Percentiles rank a stretch among this genome's conserved stretches.
phyloP scores from a whole-genome alignment of 441 rosid genomes.

The Aleurites moluccanus region DNA sequence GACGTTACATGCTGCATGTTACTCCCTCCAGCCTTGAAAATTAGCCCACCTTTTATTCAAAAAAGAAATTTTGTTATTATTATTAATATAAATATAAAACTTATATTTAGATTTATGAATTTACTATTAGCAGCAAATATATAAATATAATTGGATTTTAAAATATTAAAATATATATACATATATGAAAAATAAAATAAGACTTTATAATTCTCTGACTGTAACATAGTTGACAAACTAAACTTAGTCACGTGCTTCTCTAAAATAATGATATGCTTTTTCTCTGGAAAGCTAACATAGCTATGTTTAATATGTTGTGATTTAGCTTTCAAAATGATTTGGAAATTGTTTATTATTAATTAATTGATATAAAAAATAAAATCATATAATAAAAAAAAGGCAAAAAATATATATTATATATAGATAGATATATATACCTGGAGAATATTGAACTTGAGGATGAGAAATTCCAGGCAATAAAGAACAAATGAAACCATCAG shows the following conservation, averaged over 20 bases:
- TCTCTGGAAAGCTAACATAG: constrained; percentile 4
- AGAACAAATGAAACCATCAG: constrained; percentile 88
- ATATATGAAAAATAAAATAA: too few relatives aligned
- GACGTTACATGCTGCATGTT: constrained; percentile 93
- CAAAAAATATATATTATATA: too few relatives aligned
- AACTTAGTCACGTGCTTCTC: constrained; percentile 16
- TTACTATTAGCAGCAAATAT: too few relatives aligned
- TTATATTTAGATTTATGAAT: too few relatives aligned
- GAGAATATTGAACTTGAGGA: constrained; percentile 93
- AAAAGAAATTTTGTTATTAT: too few relatives aligned
- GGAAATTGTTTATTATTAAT: constrained; percentile 5
- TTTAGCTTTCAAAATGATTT: constrained; percentile 16
- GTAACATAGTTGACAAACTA: constrained; percentile 10
- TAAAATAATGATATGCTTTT: background rate
- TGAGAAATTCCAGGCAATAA: constrained; percentile 84
- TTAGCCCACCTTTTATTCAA: constrained; percentile 58
- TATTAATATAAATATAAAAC: too few relatives aligned
- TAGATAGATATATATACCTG: constrained; percentile 43
- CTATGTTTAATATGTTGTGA: background rate
- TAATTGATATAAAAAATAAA: background rate
- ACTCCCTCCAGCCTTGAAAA: constrained; percentile 93
- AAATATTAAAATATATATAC: background rate
- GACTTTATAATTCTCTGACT: constrained; percentile 15
- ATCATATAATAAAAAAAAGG: background rate
- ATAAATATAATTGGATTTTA: background rate